Evolutionary conservation across 106 monocot species (phyloP), one percentile per base, ranked within the genome.

Genomic region (Triglochin maritima): DNA sequence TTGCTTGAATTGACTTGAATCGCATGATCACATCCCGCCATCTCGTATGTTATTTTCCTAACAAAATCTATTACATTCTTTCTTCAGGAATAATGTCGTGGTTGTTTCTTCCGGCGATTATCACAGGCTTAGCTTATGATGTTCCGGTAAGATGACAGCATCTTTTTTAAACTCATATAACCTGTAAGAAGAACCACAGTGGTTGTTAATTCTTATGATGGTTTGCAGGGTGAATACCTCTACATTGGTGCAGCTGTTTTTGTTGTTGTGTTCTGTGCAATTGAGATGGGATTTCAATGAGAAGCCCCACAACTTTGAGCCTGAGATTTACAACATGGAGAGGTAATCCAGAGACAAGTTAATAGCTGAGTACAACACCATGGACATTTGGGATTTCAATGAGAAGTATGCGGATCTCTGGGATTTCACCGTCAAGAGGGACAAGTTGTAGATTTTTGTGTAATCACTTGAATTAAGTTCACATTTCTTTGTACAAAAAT

Each of bases 361-460:
- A 46, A 84, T 94, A 12, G 69, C 84, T 1, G 84, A 86, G 11
- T 94, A 89, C 78, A 94, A 94, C 77, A 81, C 86, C 52, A 94
- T 94, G 93, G 93, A 94, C 71, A 89, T 94, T 10, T 94, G 93
- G 93, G 93, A 94, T 60, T 94, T 94, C 84, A 89, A 94, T 47
- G 93, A 94, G 79, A 94, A 89, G 68, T 94, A 94, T 60, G 93
- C 89, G 3, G 89, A 94, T 69, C 93, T 94, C 17, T 94, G 93
- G 93, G 93, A 94, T 72, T 89, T 94, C 80, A 94, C 93, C 3
- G 59, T 94, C 11, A 82, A 78, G 63, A 73, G 74, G 29, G 86
- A 94, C 59, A 67, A 51, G 44, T 14, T 75, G 50, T 75, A 45
- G 68, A 46, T 15, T 16, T 61, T 61, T 42, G 2, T 64, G 83